Evolutionary conservation across 2,329 filamentous ascomycete genomes (phyloP).

Genomic region (Aspergillus sp.): DNA sequence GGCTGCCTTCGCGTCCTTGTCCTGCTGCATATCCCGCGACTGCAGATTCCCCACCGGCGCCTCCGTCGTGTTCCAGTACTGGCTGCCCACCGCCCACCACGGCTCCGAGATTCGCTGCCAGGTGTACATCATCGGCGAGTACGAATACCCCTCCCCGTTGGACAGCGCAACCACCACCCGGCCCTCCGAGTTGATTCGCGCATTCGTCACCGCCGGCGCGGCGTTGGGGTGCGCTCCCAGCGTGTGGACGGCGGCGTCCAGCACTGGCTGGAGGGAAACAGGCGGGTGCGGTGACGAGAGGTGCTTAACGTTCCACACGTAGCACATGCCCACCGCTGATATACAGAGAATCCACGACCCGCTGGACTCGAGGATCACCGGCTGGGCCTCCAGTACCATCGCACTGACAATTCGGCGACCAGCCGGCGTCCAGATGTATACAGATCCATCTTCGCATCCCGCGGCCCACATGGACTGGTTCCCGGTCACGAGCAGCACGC

Average conservation of each 20-base stretch:
- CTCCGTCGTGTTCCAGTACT: conserved; percentile 98
- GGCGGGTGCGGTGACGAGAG: conserved; percentile 81
- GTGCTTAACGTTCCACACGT: conserved; percentile 86
- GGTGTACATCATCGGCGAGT: conserved; percentile 72
- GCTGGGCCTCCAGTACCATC: conserved; percentile 79
- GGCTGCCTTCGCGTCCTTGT: conserved; percentile 42
- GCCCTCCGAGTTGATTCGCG: conserved; percentile 79
- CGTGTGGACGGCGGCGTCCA: conserved; percentile 75
- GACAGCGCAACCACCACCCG: conserved; percentile 81
- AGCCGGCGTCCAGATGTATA: conserved; percentile 87
- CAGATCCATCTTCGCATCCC: conserved; percentile 81
- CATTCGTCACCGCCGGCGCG: conserved; percentile 79
- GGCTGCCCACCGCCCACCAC: conserved; percentile 96
- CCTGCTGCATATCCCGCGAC: conserved; percentile 57
- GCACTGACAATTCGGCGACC: conserved; percentile 78
- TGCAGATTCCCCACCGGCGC: conserved; percentile 75
- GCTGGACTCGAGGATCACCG: conserved; percentile 84
- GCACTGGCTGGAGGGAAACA: conserved; percentile 74
- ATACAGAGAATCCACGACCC: conserved; percentile 85
- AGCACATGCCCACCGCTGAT: conserved; percentile 75
- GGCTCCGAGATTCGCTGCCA: conserved; percentile 96
- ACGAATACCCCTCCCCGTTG: conserved; percentile 90
- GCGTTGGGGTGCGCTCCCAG: conserved; percentile 69
- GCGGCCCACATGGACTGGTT: conserved; percentile 87
- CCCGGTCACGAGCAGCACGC: conserved; percentile 82